Base-by-base conservation (phyloP, 208 protist species). In the Herpetomonas tarakana region DNA sequence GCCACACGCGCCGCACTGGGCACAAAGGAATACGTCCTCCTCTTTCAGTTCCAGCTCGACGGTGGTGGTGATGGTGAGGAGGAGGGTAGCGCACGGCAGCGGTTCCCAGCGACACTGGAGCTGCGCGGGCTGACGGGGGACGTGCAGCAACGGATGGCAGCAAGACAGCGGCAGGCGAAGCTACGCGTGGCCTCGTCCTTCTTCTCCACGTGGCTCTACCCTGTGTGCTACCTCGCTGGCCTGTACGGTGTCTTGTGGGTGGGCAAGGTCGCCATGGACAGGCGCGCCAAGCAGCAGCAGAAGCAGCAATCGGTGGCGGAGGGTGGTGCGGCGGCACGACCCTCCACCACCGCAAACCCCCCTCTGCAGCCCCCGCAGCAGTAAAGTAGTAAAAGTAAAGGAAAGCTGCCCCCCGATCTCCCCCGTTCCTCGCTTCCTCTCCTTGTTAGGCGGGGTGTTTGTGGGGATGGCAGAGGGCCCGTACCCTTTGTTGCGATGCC, bases 191-290 rank as follows among this genome's bases (percentile, higher is more conserved):
- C 59, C 18, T 76, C 76, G 12, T 65, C 67, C 29, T 9, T 81
- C 16, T 59, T 64, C 25, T 31, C 57, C 11, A 74, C 81, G 3
- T 92, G 74, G 68, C 49, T 73, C 21, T 78, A 51, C 47, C 81
- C 85, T 18, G 16, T 78, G 6, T 22, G 86, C 38, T 61, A 78
- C 52, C 58, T 71, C 22, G 44, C 21, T 12, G 45, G 51, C 24
- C 28, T 88, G 39, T 88, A 84, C 52, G 71, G 24, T 1, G 30
- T 66, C 31, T 41, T 88, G 47, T 46, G 52, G 12, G 50, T 62
- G 0, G 27, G 29, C 55, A 62, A 50, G 3, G 38, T 21, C 16
- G 44, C 38, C 25, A 52, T 25, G 16, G 7, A 21, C 11, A 39
- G 44, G 56, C 44, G 45, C 21, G 56, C 45, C 19, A 14, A 24